Evolutionary conservation across 192 early-diverging fungal genomes (phyloP), one percentile per base, ranked within the genome.

Genomic region (Backusella circina): DNA sequence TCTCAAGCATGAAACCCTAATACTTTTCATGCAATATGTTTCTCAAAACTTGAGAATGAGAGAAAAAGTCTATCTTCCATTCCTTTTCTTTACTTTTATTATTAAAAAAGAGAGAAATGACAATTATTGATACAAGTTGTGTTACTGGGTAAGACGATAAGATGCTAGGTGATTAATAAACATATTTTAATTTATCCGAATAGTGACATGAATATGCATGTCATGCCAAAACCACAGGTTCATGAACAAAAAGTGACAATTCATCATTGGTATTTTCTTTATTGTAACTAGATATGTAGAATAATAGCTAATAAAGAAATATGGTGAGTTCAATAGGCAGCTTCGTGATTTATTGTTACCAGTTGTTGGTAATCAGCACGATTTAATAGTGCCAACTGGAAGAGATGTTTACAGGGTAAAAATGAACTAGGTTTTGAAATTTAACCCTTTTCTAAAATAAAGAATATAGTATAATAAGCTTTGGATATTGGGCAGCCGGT

Each of bases 311-410:
- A 57, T 26, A 21, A 10, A 12, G 16, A 57, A 57, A 26, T 2
- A 28, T 26, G 23, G n/a, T n/a, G n/a, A n/a, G n/a, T n/a, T 47
- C 44, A 47, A 47, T 84, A 95, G 95, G 94, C 97, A 99, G 81
- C 85, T 99, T 64, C 88, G 96, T 31, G 97, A 99, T 78, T 88
- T 97, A 36, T 84, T 99, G 15, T 79, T 91, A 6, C 94, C 96
- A 64, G 93, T 93, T 4, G 86, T 85, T 36, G 83, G 18, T 12
- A n/a, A 80, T 32, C 89, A 84, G 71, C 86, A 88, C 18, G 92
- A 96, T 82, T 88, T 99, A 39, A 88, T 95, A 33, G 93, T 93
- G 76, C 92, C 96, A 36, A 88, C 91, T 61, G 86, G 89, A 37
- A 92, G 89, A 79, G 84, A 88, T 32, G 91, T 96, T 36, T 75